Evolutionary conservation across 345 rosid species (phyloP).

Genomic region (Citrus australasica): DNA sequence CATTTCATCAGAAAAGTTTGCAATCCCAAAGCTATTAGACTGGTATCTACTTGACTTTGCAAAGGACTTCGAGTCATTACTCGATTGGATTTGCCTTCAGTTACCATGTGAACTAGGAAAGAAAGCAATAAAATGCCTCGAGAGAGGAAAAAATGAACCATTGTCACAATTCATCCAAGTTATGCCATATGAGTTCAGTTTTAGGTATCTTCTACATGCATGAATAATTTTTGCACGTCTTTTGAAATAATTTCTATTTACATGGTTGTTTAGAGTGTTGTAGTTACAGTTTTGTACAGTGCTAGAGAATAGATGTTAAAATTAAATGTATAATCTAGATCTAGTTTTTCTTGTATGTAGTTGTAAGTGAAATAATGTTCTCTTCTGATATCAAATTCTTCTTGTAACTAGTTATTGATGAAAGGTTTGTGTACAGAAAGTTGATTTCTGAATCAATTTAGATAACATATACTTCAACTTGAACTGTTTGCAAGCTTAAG

Average conservation of each 20-base stretch:
- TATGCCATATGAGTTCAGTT: conserved; percentile 67
- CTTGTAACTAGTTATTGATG: conserved; percentile 12
- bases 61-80: conserved; percentile 71
- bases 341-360: conserved; percentile 16
- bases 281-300: conserved; percentile 29
- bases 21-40: conserved; percentile 68
- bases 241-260: conserved; percentile 6
- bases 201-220: conserved; percentile 63
- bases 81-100: conserved; percentile 88
- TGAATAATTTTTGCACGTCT: conserved; percentile 15
- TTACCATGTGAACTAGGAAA: conserved; percentile 67
- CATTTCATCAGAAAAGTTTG: conserved; percentile 48
- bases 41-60: conserved; percentile 88
- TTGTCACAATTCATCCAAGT: conserved; percentile 46
- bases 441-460: conserved; percentile 1
- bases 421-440: background rate
- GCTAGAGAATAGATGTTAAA: conserved; percentile 24
- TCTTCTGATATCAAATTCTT: background rate
- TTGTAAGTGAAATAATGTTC: background rate
- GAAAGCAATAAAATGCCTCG: conserved; percentile 66
- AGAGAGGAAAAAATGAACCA: conserved; percentile 46
- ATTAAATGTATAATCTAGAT: conserved; percentile 18
- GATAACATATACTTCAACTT: background rate
- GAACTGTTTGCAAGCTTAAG: background rate
- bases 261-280: conserved; percentile 14